Base-by-base conservation (phyloP, 1,284 basidiomycete genomes). In the Tylopilus orsonianus region DNA sequence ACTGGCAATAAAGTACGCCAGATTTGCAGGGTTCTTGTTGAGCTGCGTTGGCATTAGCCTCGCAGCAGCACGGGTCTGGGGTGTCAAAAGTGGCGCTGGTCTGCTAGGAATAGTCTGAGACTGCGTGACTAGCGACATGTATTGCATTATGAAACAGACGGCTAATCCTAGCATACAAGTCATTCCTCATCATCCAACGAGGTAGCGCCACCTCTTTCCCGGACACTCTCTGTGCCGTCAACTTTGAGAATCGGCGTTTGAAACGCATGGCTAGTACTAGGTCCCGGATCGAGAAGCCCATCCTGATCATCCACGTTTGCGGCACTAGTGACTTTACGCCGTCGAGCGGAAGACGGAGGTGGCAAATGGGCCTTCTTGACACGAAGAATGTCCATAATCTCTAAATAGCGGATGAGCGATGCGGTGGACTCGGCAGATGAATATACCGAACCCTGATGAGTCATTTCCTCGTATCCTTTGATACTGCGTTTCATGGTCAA, bases 21-120 rank as follows among this genome's bases (percentile, higher is more conserved):
- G 87, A 53, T 90, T 90, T 64, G 75, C 86, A 3, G 89, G 87
- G 2, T 91, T 90, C 59, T 57, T 90, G 46, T 65, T 91, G 38
- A 91, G 89, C 61, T 90, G 87, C 60, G 72, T 90, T 35, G 81
- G 76, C 8, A 90, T 91, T 52, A 85, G 87, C 58, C 68, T 88
- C 26, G 79, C 79, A 33, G 88, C 87, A 47, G 80, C 85, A 26
- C 74, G 81, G 49, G 80, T 83, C 16, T 74, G 85, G 57, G 83
- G 81, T 16, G 75, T 87, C 56, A 84, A 76, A 64, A 75, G 73
- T 49, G 74, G 79, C 34, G 80, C 81, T 30, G 77, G 79, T 37
- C 70, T 87, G 34, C 72, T 88, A 30, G 84, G 85, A 14, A 82
- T 85, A 37, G 78, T 75, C 54, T 76, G 45, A 55, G 8, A 26